These are phyloP conservation scores for Gaeumannomyces sp. DNA, from an alignment of 2,329 filamentous ascomycete genomes.

Conservation along the genomic window DNA sequence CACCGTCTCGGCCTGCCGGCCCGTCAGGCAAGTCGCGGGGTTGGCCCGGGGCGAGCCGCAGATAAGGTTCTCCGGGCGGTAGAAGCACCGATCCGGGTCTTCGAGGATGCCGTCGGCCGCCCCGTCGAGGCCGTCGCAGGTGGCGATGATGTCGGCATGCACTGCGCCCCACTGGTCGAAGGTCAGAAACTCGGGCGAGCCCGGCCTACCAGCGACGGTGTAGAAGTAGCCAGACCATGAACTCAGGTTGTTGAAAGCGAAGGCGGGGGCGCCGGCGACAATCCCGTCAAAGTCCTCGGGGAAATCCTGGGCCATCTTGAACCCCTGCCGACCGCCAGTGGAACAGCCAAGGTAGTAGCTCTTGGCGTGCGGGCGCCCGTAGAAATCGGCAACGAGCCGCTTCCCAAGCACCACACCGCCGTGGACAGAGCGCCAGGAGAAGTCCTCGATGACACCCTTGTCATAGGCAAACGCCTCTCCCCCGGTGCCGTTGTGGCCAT, in stretches of 20 bases:
- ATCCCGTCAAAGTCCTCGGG: slow-evolving; percentile 53
- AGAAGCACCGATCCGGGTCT: slow-evolving; percentile 36
- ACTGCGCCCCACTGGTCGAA: slow-evolving; percentile 31
- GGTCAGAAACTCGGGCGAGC: slow-evolving; percentile 32
- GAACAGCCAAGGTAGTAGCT: slow-evolving; percentile 53
- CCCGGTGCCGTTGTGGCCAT: slow-evolving; percentile 36
- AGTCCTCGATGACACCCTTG: slow-evolving; percentile 30
- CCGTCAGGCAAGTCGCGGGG: slow-evolving; percentile 31
- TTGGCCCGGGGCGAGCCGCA: slow-evolving; percentile 15
- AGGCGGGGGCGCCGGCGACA: slow-evolving; percentile 42
- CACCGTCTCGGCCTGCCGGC: slow-evolving; percentile 29
- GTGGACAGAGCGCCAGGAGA: slow-evolving; percentile 35
- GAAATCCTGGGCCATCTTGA: slow-evolving; percentile 45
- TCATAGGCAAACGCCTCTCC: slow-evolving; percentile 27
- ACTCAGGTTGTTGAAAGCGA: slow-evolving; percentile 43
- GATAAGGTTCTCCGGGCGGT: slow-evolving; percentile 28
- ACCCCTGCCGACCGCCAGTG: slow-evolving; percentile 51
- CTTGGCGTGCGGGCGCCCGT: slow-evolving; percentile 33
- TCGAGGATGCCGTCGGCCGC: slow-evolving; percentile 43
- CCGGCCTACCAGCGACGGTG: slow-evolving; percentile 40
- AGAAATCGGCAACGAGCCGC: slow-evolving; percentile 40
- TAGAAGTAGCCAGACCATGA: slow-evolving; percentile 36
- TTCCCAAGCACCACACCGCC: slow-evolving; percentile 43
- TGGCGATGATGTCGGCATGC: slow-evolving; percentile 36
- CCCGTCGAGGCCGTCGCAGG: slow-evolving; percentile 45